These are phyloP conservation scores for Fonsecaea pedrosoi DNA, from an alignment of 2,329 filamentous ascomycete species.

Conservation along the genomic window DNA sequence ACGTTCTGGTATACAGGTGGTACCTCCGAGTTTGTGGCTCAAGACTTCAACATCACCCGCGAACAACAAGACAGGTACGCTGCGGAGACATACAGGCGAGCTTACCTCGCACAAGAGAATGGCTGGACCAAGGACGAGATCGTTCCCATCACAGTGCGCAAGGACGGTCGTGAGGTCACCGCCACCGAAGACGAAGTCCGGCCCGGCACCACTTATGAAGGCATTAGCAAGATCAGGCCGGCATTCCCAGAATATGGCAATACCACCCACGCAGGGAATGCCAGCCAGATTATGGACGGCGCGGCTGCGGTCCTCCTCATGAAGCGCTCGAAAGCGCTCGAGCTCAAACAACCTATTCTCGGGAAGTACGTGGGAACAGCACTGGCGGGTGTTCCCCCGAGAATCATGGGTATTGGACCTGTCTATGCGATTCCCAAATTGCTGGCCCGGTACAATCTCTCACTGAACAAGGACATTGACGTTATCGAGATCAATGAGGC, in stretches of 20 bases:
- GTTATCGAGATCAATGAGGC: conserved; percentile 93
- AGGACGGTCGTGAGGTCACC: conserved; percentile 85
- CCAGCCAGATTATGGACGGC: conserved; percentile 92
- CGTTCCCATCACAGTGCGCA: conserved; percentile 81
- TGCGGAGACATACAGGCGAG: conserved; percentile 89
- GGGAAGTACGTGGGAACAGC: conserved; percentile 90
- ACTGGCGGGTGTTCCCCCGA: conserved; percentile 84
- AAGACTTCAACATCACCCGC: conserved; percentile 76
- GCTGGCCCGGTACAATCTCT: conserved; percentile 82
- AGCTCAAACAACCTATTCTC: conserved; percentile 83
- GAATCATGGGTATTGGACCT: conserved; percentile 94
- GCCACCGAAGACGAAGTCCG: conserved; percentile 83
- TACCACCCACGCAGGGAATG: conserved; percentile 90
- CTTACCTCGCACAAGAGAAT: conserved; percentile 78
- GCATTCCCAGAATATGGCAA: conserved; percentile 89
- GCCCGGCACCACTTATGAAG: conserved; percentile 82
- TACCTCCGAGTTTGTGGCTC: conserved; percentile 79
- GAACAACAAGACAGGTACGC: conserved; percentile 86
- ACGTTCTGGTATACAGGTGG: too few relatives aligned
- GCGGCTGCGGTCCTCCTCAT: conserved; percentile 94
- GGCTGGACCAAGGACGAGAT: conserved; percentile 95
- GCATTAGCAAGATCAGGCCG: conserved; percentile 83
- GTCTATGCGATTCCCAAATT: conserved; percentile 95
- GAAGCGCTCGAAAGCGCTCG: conserved; percentile 88
- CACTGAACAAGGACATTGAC: conserved; percentile 82